A percentile compares a stretch with the other conserved stretches of the same genome.
phyloP scores from a whole-genome alignment of 306 rosid genomes.

The Cicer cuneatum region DNA sequence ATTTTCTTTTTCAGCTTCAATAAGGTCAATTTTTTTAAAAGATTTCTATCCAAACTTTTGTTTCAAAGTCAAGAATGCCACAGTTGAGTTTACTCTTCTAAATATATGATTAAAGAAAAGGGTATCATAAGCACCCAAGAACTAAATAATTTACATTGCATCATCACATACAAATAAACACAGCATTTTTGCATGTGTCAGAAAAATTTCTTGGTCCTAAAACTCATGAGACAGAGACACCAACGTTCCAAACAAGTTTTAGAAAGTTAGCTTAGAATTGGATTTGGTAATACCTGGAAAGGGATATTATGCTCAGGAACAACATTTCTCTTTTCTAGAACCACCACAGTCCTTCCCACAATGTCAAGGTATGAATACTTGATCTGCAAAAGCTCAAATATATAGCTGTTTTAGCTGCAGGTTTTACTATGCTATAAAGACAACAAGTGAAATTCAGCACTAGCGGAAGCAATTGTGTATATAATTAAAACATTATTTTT shows the following conservation, averaged over 20 bases:
- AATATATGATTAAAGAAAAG: not conserved
- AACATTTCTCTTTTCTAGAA: constrained; percentile 80
- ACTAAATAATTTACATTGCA: constrained; percentile 3
- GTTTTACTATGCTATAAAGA: constrained; percentile 17
- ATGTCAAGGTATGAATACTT: constrained; percentile 94
- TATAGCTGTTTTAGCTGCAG: constrained; percentile 34
- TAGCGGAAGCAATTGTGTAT: constrained; percentile 24
- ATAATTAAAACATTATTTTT: constrained; percentile 7
- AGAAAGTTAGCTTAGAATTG: constrained; percentile 6
- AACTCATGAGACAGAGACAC: not conserved
- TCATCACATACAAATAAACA: constrained; percentile 17
- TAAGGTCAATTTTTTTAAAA: not conserved
- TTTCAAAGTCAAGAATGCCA: constrained; percentile 3
- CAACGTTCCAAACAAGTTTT: constrained; percentile 23
- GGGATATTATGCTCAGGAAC: constrained; percentile 87
- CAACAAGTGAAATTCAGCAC: constrained; percentile 21
- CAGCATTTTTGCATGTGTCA: not conserved
- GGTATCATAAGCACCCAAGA: not conserved
- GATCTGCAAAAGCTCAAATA: constrained; percentile 60
- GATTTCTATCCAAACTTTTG: not conserved
- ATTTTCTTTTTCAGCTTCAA: constrained; percentile 8
- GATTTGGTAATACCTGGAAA: constrained; percentile 77
- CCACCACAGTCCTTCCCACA: constrained; percentile 90
- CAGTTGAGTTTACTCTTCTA: not conserved
- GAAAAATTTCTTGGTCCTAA: constrained; percentile 3